Conservation (phyloP, 345 rosid species). For the Lenwebbia sp. region DNA sequence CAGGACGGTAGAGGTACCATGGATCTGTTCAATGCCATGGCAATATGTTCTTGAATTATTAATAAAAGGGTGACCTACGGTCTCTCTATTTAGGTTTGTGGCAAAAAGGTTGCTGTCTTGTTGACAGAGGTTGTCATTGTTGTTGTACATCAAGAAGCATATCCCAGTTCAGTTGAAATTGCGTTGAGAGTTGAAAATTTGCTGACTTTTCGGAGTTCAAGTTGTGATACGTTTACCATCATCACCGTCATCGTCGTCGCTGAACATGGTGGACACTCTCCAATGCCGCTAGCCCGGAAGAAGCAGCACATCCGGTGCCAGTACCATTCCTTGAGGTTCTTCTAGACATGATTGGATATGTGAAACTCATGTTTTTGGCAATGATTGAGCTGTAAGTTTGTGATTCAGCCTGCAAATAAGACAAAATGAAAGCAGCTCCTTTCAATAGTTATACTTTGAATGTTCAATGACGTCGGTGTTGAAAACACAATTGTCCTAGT, state of each 20-base stretch:
- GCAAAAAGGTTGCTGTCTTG: neutral
- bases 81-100: neutral
- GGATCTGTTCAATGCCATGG: too few species aligned
- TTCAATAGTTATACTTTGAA: too few species aligned
- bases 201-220: neutral
- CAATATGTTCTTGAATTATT: too few species aligned
- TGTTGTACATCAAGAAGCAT: neutral
- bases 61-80: neutral
- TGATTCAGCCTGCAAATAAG: neutral
- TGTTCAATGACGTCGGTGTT: too few species aligned
- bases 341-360: neutral
- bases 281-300: neutral
- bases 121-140: neutral
- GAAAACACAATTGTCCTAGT: too few species aligned
- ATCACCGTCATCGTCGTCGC: neutral
- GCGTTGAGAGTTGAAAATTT: neutral
- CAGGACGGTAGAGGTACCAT: too few species aligned
- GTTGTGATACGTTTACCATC: neutral
- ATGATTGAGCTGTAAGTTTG: neutral
- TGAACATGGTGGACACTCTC: neutral
- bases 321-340: neutral
- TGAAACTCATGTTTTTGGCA: neutral
- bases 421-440: neutral
- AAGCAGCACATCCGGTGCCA: neutral
- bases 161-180: neutral